Percentiles rank a stretch among this genome's conserved stretches.
These are phyloP conservation scores for Ganoderma lingzhi DNA, from an alignment of 1,284 basidiomycete genomes.

Conservation along the genomic window DNA sequence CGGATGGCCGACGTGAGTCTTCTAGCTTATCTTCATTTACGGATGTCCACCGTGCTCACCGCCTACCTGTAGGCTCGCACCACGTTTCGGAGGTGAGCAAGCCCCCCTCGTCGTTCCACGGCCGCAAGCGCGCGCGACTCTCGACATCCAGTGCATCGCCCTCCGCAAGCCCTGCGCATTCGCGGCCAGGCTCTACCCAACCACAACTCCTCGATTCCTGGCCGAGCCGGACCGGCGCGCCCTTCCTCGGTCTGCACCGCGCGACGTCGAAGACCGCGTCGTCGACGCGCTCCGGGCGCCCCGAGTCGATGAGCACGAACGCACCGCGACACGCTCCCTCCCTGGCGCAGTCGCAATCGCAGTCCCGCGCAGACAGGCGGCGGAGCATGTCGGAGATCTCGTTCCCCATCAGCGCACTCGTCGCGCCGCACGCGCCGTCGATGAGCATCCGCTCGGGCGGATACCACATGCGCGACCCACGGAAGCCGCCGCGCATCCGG, in stretches of 20 bases:
- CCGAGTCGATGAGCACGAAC: constrained; percentile 32
- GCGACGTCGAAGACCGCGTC: constrained; percentile 47
- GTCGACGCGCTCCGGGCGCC: constrained; percentile 36
- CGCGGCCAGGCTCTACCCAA: constrained; percentile 39
- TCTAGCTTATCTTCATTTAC: constrained; percentile 4
- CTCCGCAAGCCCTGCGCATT: constrained; percentile 38
- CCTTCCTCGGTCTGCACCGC: constrained; percentile 43
- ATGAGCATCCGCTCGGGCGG: constrained; percentile 55
- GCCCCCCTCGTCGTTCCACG: constrained; percentile 69
- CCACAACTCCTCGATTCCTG: constrained; percentile 58
- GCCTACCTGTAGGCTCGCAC: constrained; percentile 32
- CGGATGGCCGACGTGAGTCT: constrained; percentile 57
- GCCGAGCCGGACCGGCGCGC: constrained; percentile 53
- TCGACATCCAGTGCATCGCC: constrained; percentile 51
- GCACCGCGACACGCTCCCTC: constrained; percentile 9
- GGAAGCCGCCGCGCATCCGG: constrained; percentile 63
- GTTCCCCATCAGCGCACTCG: constrained; percentile 79
- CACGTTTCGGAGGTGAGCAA: constrained; percentile 43
- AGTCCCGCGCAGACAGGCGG: constrained; percentile 28
- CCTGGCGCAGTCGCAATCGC: background rate
- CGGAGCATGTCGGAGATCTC: constrained; percentile 50
- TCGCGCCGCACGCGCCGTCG: constrained; percentile 80
- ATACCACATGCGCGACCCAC: constrained; percentile 83
- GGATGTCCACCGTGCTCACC: background rate
- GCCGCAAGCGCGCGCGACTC: constrained; percentile 71